phyloP scores from a whole-genome alignment of 1,139 yeast genomes.

The Trichomonascaceae sp. region DNA sequence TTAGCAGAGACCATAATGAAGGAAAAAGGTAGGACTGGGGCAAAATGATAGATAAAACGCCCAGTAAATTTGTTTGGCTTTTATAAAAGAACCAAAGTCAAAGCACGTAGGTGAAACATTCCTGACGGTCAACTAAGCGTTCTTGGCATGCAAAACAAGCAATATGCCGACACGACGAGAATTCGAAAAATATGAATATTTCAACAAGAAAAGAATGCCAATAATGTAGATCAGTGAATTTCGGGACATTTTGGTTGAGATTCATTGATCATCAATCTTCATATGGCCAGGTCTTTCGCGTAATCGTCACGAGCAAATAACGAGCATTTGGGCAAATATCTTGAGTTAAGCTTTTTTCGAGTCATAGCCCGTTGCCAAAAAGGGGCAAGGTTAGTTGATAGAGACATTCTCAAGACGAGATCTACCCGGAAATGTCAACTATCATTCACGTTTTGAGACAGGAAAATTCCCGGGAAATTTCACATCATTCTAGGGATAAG shows the following conservation, averaged over 20 bases:
- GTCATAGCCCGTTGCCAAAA: neutral
- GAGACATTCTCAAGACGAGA: neutral
- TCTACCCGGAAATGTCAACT: neutral
- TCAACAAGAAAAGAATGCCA: too few relatives aligned
- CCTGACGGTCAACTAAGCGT: neutral
- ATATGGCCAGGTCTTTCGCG: neutral
- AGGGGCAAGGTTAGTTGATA: neutral
- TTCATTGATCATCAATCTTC: neutral
- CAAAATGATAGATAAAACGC: neutral
- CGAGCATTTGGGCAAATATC: neutral
- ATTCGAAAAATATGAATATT: too few relatives aligned
- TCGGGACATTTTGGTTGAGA: neutral
- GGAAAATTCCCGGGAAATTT: neutral
- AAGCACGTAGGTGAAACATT: neutral
- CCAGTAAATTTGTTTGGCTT: neutral
- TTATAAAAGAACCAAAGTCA: neutral
- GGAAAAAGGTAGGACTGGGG: neutral
- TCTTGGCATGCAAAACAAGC: neutral
- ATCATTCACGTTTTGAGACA: neutral
- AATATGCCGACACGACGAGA: too few relatives aligned
- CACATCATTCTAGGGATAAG: neutral
- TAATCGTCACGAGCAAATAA: neutral
- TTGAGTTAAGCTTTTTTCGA: neutral
- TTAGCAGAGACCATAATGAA: neutral
- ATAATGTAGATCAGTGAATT: neutral